These are phyloP conservation scores for Pythium brassicae DNA, from an alignment of 352 stramenopile species.

Conservation along the genomic window DNA sequence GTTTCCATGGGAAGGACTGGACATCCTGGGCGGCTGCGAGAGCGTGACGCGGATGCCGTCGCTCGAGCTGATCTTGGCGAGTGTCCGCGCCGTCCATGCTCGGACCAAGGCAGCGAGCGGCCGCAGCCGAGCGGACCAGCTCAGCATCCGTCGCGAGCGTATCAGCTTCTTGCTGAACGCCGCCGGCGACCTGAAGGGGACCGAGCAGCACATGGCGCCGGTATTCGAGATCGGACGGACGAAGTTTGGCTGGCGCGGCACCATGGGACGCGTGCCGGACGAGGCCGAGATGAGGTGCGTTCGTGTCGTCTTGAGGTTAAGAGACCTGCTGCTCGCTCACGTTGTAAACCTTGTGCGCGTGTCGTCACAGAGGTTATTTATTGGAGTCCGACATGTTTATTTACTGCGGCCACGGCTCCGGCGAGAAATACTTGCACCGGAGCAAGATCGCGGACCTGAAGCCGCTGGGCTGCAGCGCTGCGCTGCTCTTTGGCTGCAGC, in stretches of 20 bases:
- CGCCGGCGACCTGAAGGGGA: constrained; percentile 62
- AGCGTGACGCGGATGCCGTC: constrained; percentile 76
- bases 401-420: constrained; percentile 97
- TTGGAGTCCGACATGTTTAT: constrained; percentile 88
- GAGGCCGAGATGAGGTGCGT: constrained; percentile 47
- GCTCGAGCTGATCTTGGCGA: constrained; percentile 52
- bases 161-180: constrained; percentile 75
- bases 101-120: not conserved
- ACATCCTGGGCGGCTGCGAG: constrained; percentile 32
- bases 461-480: constrained; percentile 45
- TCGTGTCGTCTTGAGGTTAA: not conserved
- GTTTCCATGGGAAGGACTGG: constrained; percentile 82
- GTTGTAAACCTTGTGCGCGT: not conserved
- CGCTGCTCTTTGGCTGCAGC: constrained; percentile 97
- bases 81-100: not conserved
- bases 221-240: constrained; percentile 31
- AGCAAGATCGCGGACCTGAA: constrained; percentile 62
- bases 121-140: not conserved
- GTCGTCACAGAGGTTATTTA: constrained; percentile 34
- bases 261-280: constrained; percentile 42
- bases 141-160: constrained; percentile 19
- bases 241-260: constrained; percentile 46
- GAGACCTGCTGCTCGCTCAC: not conserved
- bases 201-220: constrained; percentile 51
- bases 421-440: constrained; percentile 89